Conservation (phyloP, 345 rosid species). For the Populus simonii region DNA sequence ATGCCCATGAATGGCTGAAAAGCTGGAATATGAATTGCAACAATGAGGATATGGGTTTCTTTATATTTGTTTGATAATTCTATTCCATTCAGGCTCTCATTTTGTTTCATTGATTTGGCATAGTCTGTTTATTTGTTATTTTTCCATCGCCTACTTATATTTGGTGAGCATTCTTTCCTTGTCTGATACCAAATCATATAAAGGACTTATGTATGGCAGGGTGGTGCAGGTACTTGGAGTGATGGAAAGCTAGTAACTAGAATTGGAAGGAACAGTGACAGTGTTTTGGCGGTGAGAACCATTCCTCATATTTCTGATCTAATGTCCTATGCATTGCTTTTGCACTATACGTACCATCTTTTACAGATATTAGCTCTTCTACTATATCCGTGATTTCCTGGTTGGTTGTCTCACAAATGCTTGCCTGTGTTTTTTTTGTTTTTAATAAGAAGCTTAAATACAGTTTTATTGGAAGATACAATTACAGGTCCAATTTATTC, state of each 20-base stretch:
- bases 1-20: background rate
- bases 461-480: background rate
- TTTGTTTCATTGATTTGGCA: background rate
- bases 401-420: background rate
- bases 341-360: background rate
- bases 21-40: background rate
- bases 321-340: background rate
- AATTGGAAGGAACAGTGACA: slow-evolving; percentile 83
- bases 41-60: background rate
- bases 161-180: background rate
- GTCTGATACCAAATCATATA: slow-evolving; percentile 24
- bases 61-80: background rate
- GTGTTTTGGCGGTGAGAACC: slow-evolving; percentile 74
- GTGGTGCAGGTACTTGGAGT: slow-evolving; percentile 99
- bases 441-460: background rate
- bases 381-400: background rate
- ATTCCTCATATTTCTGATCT: slow-evolving; percentile 5
- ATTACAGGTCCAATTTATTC: background rate
- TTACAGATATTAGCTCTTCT: background rate
- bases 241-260: slow-evolving; percentile 98
- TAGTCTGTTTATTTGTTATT: background rate
- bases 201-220: slow-evolving; percentile 90
- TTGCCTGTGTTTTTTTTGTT: background rate
- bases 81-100: background rate
- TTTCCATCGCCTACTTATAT: background rate